Evolutionary conservation across 208 protist species (phyloP), one percentile per base, ranked within the genome.

Genomic region (Wallacemonas sp.): DNA sequence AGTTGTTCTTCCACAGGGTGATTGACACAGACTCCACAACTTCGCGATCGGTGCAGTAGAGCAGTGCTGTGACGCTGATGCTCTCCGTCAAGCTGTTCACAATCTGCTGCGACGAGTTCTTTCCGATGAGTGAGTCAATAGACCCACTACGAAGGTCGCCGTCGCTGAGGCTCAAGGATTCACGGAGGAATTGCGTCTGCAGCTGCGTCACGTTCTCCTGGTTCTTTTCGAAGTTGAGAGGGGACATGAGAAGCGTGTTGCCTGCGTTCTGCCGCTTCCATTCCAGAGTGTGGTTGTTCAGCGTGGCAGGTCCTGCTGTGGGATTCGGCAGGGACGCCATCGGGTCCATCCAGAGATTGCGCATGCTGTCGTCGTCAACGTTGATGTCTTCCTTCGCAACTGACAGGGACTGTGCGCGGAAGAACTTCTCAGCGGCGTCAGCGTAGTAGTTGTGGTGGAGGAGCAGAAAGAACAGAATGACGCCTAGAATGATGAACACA

Each of bases 401-500:
- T 8, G 62, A 68, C 55, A 86, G 54, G 17, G 76, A 70, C 44
- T 85, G 72, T 39, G 70, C 62, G 6, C 71, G 72, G 57, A 88
- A 82, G 62, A 87, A 86, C 4, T 46, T 74, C 21, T 74, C 76
- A 1, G 83, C 68, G 1, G 69, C 48, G 33, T 79, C 68, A n/a
- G 82, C 74, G 56, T 78, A 85, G 16, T 76, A 67, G 65, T 90
- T 94, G 77, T 92, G 81, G 47, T 86, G 71, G 21, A 82, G 43
- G 1, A 89, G 36, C n/a, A 91, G 30, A 26, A 80, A 19, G 2
- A 60, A 27, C 32, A 83, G 24, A 11, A 64, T 41, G 49, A 63
- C 65, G 17, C 63, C 62, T 4, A 80, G 4, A 12, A 87, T 33
- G 2, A 83, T 47, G 47, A 56, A 33, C 6, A 87, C 62, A 38